Evolutionary conservation across 257 asterid species (phyloP).

Genomic region (Oldenlandia corymbosa): DNA sequence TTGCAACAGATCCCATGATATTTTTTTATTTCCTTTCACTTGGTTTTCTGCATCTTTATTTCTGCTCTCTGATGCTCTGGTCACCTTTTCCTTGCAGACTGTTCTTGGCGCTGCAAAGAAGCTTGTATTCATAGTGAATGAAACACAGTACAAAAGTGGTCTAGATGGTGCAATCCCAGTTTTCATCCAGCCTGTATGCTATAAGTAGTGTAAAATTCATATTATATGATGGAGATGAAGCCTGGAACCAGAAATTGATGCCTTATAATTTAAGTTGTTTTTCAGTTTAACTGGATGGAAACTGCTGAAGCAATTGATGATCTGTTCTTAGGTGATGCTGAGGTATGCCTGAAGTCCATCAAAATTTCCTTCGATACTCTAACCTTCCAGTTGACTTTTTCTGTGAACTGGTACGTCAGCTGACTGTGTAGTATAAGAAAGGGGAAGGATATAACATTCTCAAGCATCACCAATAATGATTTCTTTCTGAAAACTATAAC

Average conservation of each 20-base stretch:
- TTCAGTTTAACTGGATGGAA: conserved; percentile 67
- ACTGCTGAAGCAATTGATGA: conserved; percentile 83
- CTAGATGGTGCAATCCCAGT: conserved; percentile 69
- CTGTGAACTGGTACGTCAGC: not conserved
- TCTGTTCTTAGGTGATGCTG: conserved; percentile 79
- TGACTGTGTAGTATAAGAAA: too few relatives aligned
- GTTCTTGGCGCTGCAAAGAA: conserved; percentile 54
- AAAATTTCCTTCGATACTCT: too few relatives aligned
- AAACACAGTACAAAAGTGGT: conserved; percentile 39
- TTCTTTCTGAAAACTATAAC: too few relatives aligned
- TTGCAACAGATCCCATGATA: not conserved
- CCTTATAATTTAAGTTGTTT: conserved; percentile 8
- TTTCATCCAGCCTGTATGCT: conserved; percentile 57
- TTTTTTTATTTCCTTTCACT: not conserved
- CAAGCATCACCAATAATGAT: too few relatives aligned
- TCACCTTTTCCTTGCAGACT: conserved; percentile 48
- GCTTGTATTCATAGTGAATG: conserved; percentile 48
- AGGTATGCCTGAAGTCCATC: conserved; percentile 35
- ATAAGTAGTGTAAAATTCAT: conserved; percentile 7
- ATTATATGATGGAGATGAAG: not conserved
- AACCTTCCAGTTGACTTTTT: too few relatives aligned
- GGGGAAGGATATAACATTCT: too few relatives aligned
- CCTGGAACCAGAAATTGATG: conserved; percentile 3
- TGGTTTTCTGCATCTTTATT: not conserved
- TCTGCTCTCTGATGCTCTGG: conserved; percentile 39